phyloP scores from a whole-genome alignment of 192 early-diverging fungal species.

The Allomyces javanicus region DNA sequence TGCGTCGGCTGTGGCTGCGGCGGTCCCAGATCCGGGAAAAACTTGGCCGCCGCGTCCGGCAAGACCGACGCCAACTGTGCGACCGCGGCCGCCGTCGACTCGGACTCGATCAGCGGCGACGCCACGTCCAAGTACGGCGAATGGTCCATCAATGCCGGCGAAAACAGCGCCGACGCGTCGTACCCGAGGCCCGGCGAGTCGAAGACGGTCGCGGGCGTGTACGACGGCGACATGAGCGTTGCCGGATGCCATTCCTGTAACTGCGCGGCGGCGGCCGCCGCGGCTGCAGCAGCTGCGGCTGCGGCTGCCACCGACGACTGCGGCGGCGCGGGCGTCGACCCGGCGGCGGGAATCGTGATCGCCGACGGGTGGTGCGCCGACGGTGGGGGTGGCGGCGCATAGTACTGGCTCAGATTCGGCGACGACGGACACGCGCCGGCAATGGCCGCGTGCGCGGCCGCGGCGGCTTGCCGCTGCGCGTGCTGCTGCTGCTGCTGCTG shows the following conservation, averaged over 20 bases:
- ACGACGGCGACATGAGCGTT: background rate
- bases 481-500: background rate
- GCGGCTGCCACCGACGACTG: background rate
- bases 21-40: background rate
- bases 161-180: background rate
- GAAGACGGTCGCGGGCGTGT: background rate
- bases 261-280: background rate
- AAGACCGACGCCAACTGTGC: background rate
- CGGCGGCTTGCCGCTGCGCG: background rate
- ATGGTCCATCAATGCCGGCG: background rate
- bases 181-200: background rate
- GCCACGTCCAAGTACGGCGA: background rate
- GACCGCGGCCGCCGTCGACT: no score
- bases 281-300: background rate
- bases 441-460: no score
- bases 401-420: no score
- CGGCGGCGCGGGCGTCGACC: background rate
- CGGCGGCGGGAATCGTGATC: background rate
- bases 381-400: background rate
- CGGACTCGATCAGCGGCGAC: background rate
- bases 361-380: background rate
- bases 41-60: background rate
- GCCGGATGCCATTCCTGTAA: background rate
- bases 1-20: no score
- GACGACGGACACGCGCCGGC: no score